Conservation (phyloP, 352 stramenopile species). For the Pythium insidiosum region DNA sequence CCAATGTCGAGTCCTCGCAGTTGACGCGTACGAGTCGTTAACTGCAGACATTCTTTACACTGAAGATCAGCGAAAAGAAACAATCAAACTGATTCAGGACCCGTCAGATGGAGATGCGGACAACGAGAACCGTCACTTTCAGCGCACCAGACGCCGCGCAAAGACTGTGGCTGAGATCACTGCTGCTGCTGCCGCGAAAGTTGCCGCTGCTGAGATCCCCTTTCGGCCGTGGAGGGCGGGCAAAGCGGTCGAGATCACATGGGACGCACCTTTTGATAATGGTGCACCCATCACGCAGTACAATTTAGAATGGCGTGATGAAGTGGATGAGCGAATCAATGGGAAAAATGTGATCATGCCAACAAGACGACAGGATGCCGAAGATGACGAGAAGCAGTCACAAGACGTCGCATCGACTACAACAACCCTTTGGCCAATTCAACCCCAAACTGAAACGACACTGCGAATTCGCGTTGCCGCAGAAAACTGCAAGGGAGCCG, state of each 20-base stretch:
- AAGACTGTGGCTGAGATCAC: conserved; percentile 37
- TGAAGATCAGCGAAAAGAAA: conserved; percentile 55
- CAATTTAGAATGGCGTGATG: conserved; percentile 60
- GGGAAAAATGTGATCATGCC: conserved; percentile 14
- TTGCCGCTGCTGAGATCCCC: conserved; percentile 25
- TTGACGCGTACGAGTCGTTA: conserved; percentile 54
- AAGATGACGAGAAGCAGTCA: too few relatives aligned
- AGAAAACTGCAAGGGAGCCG: conserved; percentile 50
- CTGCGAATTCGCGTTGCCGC: conserved; percentile 49
- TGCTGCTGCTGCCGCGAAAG: conserved; percentile 30
- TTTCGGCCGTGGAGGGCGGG: conserved; percentile 63
- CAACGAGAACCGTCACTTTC: conserved; percentile 16
- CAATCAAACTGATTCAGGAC: conserved; percentile 47
- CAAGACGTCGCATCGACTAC: too few relatives aligned
- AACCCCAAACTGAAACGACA: conserved; percentile 24
- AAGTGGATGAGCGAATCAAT: conserved; percentile 12
- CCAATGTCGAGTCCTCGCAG: conserved; percentile 34
- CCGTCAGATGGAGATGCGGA: conserved; percentile 21
- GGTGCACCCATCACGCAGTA: conserved; percentile 57
- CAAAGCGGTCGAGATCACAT: conserved; percentile 62
- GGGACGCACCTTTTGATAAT: conserved; percentile 57
- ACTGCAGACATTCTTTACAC: conserved; percentile 54
- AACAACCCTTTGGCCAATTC: conserved; percentile 66
- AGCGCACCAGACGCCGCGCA: conserved; percentile 7
- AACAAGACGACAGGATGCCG: too few relatives aligned